Conservation (phyloP, 2,329 filamentous ascomycete species). For the Beauveria caledonica region DNA sequence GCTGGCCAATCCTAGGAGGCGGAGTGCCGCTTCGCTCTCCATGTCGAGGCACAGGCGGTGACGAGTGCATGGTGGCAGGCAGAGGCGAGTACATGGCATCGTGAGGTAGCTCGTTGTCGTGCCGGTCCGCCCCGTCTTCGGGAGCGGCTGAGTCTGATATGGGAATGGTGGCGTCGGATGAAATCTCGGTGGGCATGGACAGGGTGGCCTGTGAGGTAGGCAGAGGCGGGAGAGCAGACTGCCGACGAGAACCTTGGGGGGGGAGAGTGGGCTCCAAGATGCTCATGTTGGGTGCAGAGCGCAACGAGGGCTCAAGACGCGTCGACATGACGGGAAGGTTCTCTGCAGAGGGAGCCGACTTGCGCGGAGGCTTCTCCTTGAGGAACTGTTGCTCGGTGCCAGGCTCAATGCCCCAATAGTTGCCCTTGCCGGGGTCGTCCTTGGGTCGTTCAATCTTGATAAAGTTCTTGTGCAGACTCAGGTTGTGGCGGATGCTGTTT, state of each 20-base stretch:
- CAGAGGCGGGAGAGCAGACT: constrained; percentile 32
- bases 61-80: constrained; percentile 70
- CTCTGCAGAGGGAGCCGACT: constrained; percentile 46
- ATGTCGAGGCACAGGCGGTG: constrained; percentile 68
- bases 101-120: constrained; percentile 29
- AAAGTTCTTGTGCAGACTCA: constrained; percentile 94
- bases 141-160: constrained; percentile 56
- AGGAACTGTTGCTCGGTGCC: constrained; percentile 85
- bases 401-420: constrained; percentile 92
- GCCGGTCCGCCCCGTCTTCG: constrained; percentile 41
- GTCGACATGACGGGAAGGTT: constrained; percentile 51
- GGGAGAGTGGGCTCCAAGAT: constrained; percentile 41
- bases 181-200: constrained; percentile 48
- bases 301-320: constrained; percentile 40
- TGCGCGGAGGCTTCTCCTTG: constrained; percentile 70
- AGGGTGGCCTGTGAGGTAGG: constrained; percentile 29
- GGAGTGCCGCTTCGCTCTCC: constrained; percentile 63
- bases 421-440: constrained; percentile 93
- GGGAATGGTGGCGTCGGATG: constrained; percentile 70
- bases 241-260: constrained; percentile 31
- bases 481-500: constrained; percentile 97
- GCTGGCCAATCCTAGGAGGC: constrained; percentile 56
- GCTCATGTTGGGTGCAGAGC: constrained; percentile 30
- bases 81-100: constrained; percentile 61
- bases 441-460: constrained; percentile 93